Base-by-base conservation (phyloP, 208 protist genomes). In the Crithidia expoeki region DNA sequence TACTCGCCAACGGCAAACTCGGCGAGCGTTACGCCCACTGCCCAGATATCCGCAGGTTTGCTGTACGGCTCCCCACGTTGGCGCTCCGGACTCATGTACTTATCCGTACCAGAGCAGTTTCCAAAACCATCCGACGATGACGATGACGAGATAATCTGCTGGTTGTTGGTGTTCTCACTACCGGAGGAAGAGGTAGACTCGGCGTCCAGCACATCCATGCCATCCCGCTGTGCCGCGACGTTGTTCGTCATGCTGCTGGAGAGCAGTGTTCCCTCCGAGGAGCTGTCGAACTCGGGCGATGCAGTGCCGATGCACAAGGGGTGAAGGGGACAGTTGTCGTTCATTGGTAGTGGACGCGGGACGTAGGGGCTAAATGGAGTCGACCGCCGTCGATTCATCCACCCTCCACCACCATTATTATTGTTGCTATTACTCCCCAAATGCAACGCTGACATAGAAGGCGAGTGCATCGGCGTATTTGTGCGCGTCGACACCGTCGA, bases 61-160 rank as follows among this genome's bases (percentile, higher is more conserved):
- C 88, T 87, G 70, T 97, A 86, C 53, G 61, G 30, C 78, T 93
- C 84, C 27, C 89, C 91, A 23, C 83, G 82, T 57, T 95, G 89
- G 51, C 93, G 80, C 74, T 97, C 90, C 0, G 93, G 90, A 53
- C 81, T 90, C 93, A 97, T 97, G 72, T 97, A 97, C 65, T 87
- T 83, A 34, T 89, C 74, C 23, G 93, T 96, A n/a, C 93, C 93
- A 14, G 84, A 92, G 80, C 88, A 93, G 36, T 86, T 71, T 0
- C 72, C 52, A 2, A 9, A 38, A 10, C 51, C 42, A 4, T 71
- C 52, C 10, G 65, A 69, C 4, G 49, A 63, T 21, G 32, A 42
- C 34, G 72, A 74, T 4, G 60, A 79, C 2, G 63, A 51, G 9
- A 27, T 63, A 38, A 21, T 46, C 7, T 5, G 9, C 1, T 4